phyloP scores from a whole-genome alignment of 1,284 basidiomycete species.

The Papiliotrema terrestris region DNA sequence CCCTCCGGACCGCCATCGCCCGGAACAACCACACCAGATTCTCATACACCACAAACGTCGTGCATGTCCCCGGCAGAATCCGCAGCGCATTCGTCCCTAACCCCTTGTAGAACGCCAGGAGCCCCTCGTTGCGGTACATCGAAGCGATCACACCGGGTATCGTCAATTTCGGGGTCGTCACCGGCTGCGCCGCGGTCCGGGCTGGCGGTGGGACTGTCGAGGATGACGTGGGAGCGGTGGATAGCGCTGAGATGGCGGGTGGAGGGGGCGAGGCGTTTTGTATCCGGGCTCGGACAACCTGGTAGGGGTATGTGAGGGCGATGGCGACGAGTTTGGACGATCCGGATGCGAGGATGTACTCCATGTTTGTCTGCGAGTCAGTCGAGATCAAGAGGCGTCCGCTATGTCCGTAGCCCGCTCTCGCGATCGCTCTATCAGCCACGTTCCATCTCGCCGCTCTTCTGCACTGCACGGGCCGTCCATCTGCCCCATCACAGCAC shows the following conservation, averaged over 20 bases:
- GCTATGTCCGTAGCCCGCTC: no score
- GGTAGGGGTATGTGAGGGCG: slow-evolving; percentile 89
- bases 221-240: neutral
- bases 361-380: slow-evolving; percentile 69
- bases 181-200: slow-evolving; percentile 52
- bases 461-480: no score
- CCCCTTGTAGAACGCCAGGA: slow-evolving; percentile 89
- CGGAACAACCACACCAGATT: slow-evolving; percentile 82
- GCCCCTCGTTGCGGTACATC: slow-evolving; percentile 77
- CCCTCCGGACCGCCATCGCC: slow-evolving; percentile 37
- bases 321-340: slow-evolving; percentile 84
- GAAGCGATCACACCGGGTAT: slow-evolving; percentile 74
- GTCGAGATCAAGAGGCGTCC: slow-evolving; percentile 1
- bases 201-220: slow-evolving; percentile 35
- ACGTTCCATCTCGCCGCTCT: no score
- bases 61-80: slow-evolving; percentile 93
- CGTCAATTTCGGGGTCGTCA: slow-evolving; percentile 62
- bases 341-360: slow-evolving; percentile 91
- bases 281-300: slow-evolving; percentile 90
- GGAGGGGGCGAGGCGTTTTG: slow-evolving; percentile 58
- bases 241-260: neutral
- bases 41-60: slow-evolving; percentile 98
- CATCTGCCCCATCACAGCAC: neutral
- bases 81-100: slow-evolving; percentile 94
- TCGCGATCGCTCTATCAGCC: no score